These are phyloP conservation scores for Pyrenophora teres DNA, from an alignment of 2,329 filamentous ascomycete species.

Conservation along the genomic window DNA sequence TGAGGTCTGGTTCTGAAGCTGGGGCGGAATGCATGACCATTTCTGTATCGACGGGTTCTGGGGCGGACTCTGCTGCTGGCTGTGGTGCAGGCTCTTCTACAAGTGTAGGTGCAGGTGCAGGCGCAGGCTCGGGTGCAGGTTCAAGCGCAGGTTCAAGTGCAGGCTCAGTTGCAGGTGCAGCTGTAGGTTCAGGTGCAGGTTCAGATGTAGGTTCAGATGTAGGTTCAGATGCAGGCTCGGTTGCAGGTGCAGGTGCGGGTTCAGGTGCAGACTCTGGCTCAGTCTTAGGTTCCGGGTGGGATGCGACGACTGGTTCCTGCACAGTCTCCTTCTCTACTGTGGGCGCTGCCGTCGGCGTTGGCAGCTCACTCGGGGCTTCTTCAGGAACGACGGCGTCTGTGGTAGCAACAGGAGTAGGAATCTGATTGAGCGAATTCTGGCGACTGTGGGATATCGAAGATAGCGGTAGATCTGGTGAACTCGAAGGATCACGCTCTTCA, in stretches of 20 bases:
- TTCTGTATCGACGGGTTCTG: slow-evolving; percentile 7
- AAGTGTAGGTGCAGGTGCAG: background rate
- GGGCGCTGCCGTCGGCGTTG: slow-evolving; percentile 9
- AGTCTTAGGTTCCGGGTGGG: background rate
- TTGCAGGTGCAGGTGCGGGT: background rate
- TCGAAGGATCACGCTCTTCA: slow-evolving; percentile 41
- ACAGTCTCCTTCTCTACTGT: slow-evolving; percentile 5
- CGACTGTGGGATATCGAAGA: slow-evolving; percentile 45
- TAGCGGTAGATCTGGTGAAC: slow-evolving; percentile 52
- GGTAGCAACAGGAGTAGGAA: slow-evolving; percentile 25
- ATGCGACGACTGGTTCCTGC: slow-evolving; percentile 1
- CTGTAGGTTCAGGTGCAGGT: background rate
- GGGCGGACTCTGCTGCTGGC: background rate
- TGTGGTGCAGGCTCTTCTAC: slow-evolving; percentile 2
- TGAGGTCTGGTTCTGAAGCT: slow-evolving; percentile 50
- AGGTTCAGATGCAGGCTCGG: slow-evolving; percentile 1
- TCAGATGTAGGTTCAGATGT: slow-evolving; percentile 3
- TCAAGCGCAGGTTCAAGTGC: background rate
- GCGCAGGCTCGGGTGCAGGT: background rate
- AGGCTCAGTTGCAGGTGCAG: slow-evolving; percentile 1
- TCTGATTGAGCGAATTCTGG: slow-evolving; percentile 42
- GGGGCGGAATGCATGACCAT: slow-evolving; percentile 19
- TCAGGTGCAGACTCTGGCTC: slow-evolving; percentile 1
- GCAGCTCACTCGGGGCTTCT: slow-evolving; percentile 5
- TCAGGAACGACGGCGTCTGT: slow-evolving; percentile 10